Conservation (phyloP, 106 monocot genomes). For the Acanthochlamys bracteata region DNA sequence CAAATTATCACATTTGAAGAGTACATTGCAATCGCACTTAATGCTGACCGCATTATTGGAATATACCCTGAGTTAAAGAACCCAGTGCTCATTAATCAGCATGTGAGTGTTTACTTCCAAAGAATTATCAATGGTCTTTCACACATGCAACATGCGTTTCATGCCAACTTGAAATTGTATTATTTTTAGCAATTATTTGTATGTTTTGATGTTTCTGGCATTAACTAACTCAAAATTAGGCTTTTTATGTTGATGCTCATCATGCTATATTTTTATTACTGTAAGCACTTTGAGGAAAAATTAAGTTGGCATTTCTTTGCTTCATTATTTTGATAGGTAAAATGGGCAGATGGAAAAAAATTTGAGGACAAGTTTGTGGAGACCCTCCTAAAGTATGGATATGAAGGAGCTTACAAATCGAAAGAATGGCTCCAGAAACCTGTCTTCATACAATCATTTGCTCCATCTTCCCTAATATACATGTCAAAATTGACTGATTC, state of each 20-base stretch:
- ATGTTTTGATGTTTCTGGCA: too few relatives aligned
- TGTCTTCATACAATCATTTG: slow-evolving; percentile 93
- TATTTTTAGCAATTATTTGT: too few relatives aligned
- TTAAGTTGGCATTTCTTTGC: too few relatives aligned
- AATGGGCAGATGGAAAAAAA: slow-evolving; percentile 75
- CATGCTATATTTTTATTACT: too few relatives aligned
- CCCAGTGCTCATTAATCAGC: slow-evolving; percentile 86
- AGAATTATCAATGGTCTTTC: too few relatives aligned
- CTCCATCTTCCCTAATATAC: slow-evolving; percentile 79
- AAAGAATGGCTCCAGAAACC: slow-evolving; percentile 74
- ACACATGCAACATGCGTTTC: too few relatives aligned
- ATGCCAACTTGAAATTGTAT: too few relatives aligned
- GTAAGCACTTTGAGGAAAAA: too few relatives aligned
- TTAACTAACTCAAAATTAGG: too few relatives aligned
- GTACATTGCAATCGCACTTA: slow-evolving; percentile 72
- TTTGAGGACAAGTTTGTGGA: slow-evolving; percentile 94
- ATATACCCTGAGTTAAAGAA: slow-evolving; percentile 97
- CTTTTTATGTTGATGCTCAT: too few relatives aligned
- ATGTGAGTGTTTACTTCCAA: slow-evolving; percentile 43
- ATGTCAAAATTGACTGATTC: slow-evolving; percentile 74
- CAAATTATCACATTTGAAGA: slow-evolving; percentile 90
- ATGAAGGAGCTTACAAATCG: slow-evolving; percentile 80
- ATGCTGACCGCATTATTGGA: slow-evolving; percentile 75
- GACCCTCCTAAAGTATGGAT: slow-evolving; percentile 74
- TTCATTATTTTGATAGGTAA: slow-evolving; percentile 43